Percentiles rank a stretch among this genome's conserved stretches.
Conservation (phyloP, 2,329 filamentous ascomycete species). For the Magnaporthiopsis incrustans region DNA sequence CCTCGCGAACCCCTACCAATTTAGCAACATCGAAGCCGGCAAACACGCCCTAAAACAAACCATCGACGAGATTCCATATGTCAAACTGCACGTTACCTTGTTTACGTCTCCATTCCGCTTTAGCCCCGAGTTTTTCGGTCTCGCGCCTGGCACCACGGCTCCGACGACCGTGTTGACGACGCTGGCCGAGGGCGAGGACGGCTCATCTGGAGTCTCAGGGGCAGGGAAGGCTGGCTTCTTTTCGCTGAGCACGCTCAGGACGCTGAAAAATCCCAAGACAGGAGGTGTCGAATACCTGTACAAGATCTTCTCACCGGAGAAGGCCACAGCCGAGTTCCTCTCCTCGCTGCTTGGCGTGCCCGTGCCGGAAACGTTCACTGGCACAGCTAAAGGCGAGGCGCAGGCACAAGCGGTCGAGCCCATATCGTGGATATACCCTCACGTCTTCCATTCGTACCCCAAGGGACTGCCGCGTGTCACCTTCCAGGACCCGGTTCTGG, state of each 20-base stretch:
- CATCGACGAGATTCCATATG: constrained; percentile 79
- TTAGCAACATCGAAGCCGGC: constrained; percentile 57
- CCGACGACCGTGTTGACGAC: constrained; percentile 81
- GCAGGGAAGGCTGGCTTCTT: constrained; percentile 75
- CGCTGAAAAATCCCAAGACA: constrained; percentile 52
- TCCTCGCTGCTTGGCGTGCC: constrained; percentile 41
- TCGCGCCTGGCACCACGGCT: constrained; percentile 46
- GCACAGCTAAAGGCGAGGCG: constrained; percentile 17
- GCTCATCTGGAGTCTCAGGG: constrained; percentile 42
- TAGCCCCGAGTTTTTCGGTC: constrained; percentile 64
- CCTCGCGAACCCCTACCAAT: constrained; percentile 78
- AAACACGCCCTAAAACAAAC: constrained; percentile 58
- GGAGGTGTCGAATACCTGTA: constrained; percentile 48
- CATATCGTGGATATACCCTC: constrained; percentile 70
- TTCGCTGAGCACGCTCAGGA: constrained; percentile 68
- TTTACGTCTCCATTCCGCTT: constrained; percentile 72
- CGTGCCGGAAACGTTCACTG: constrained; percentile 33
- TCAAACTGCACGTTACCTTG: constrained; percentile 79
- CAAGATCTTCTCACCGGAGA: constrained; percentile 55
- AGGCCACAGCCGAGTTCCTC: constrained; percentile 45
- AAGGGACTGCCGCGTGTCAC: constrained; percentile 75
- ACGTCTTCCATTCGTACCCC: constrained; percentile 79
- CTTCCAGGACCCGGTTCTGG: constrained; percentile 73
- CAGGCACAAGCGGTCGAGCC: constrained; percentile 23
- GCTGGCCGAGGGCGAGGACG: constrained; percentile 51